phyloP scores from a whole-genome alignment of 768 basidiomycete species.

The Hydnum rufescens region DNA sequence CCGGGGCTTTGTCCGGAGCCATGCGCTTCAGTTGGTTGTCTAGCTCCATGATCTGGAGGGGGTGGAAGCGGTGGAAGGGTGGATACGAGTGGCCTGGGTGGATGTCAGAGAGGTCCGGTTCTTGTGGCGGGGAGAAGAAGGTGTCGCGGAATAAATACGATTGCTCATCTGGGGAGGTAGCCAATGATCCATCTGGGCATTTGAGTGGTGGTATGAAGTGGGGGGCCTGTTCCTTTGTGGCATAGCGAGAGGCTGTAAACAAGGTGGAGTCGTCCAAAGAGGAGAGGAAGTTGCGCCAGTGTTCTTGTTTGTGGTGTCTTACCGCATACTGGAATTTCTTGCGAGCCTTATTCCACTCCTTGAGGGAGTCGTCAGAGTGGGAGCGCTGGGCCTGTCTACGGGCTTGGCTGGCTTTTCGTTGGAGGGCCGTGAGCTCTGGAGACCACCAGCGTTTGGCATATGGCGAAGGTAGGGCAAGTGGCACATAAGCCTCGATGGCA shows the following conservation, averaged over 20 bases:
- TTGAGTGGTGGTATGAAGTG: constrained; percentile 3
- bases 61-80: neutral
- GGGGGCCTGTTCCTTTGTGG: neutral
- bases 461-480: neutral
- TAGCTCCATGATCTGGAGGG: constrained; percentile 1
- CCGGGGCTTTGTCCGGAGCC: constrained; percentile 9
- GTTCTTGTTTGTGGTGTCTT: neutral
- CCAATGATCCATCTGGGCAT: neutral
- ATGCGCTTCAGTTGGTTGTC: neutral
- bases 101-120: constrained; percentile 2
- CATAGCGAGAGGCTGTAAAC: neutral
- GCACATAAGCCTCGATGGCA: constrained; percentile 1
- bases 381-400: neutral
- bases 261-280: constrained; percentile 4
- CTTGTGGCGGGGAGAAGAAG: constrained; percentile 2
- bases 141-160: constrained; percentile 1
- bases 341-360: neutral
- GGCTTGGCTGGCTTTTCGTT: neutral
- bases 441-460: constrained; percentile 9
- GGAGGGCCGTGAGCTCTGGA: constrained; percentile 1
- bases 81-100: neutral
- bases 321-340: neutral
- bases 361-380: neutral
- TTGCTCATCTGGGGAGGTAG: neutral
- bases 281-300: constrained; percentile 7